A percentile compares a stretch with the other conserved stretches of the same genome.
phyloP scores from a whole-genome alignment of 2,329 filamentous ascomycete genomes.

The Venturia oleaginea region DNA sequence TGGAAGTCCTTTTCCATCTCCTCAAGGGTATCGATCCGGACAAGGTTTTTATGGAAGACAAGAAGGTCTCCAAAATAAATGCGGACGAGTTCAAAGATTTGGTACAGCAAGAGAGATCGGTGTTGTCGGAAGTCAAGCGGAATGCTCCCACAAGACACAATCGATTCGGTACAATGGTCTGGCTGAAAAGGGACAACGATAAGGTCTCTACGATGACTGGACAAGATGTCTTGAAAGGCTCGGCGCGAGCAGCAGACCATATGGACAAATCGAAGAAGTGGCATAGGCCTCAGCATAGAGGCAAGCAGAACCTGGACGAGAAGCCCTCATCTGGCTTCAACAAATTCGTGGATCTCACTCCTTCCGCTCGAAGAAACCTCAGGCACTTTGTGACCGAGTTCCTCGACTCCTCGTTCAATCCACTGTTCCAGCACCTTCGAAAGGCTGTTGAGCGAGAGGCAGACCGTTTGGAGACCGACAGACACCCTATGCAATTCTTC shows the following conservation, averaged over 20 bases:
- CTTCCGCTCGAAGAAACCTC: slow-evolving; percentile 66
- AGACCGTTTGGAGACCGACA: slow-evolving; percentile 58
- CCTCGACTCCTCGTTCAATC: slow-evolving; percentile 90
- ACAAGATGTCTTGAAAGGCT: slow-evolving; percentile 71
- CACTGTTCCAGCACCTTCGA: slow-evolving; percentile 69
- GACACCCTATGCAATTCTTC: slow-evolving; percentile 76
- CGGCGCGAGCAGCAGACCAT: slow-evolving; percentile 66
- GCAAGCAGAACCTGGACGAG: slow-evolving; percentile 32
- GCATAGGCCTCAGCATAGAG: slow-evolving; percentile 61
- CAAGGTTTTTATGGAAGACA: slow-evolving; percentile 76
- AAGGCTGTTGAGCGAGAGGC: slow-evolving; percentile 87
- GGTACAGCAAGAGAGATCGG: slow-evolving; percentile 74
- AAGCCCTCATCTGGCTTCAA: slow-evolving; percentile 60
- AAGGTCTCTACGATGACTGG: slow-evolving; percentile 82
- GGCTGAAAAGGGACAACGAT: slow-evolving; percentile 80
- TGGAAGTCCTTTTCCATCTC: slow-evolving; percentile 88
- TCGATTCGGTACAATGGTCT: slow-evolving; percentile 93
- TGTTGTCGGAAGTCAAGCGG: slow-evolving; percentile 67
- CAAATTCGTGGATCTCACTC: slow-evolving; percentile 58
- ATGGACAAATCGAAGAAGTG: slow-evolving; percentile 89
- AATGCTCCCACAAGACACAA: slow-evolving; percentile 81
- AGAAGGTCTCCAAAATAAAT: slow-evolving; percentile 58
- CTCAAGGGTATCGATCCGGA: slow-evolving; percentile 80
- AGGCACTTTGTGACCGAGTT: slow-evolving; percentile 85
- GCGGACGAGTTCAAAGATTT: slow-evolving; percentile 64